Conservation (phyloP, 164 flowering plant species). For the Kingdonia uniflora region DNA sequence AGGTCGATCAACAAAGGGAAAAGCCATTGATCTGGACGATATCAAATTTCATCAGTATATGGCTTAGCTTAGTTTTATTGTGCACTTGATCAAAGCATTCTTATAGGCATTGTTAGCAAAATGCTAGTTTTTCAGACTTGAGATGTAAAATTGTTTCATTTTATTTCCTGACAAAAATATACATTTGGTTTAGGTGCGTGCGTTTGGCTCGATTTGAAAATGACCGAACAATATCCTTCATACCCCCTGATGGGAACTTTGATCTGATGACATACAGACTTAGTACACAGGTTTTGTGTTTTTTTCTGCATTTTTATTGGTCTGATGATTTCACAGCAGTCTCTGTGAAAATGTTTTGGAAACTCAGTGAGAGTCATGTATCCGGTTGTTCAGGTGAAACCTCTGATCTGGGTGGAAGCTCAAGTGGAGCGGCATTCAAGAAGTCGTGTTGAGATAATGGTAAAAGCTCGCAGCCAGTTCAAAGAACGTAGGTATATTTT, state of each 20-base stretch:
- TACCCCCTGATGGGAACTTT: conserved; percentile 98
- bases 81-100: neutral
- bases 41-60: conserved; percentile 98
- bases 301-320: neutral
- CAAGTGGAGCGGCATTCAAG: conserved; percentile 91
- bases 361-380: conserved; percentile 2
- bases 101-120: neutral
- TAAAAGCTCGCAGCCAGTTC: conserved; percentile 94
- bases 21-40: conserved; percentile 96
- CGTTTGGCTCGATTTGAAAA: conserved; percentile 97
- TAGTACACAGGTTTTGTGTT: conserved; percentile 68
- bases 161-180: conserved; percentile 4
- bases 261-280: conserved; percentile 97
- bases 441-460: conserved; percentile 84
- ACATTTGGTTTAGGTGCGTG: conserved; percentile 55
- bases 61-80: conserved; percentile 6
- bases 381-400: conserved; percentile 59
- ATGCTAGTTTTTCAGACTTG: neutral
- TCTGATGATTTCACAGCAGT: too few relatives aligned
- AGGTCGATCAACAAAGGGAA: conserved; percentile 90
- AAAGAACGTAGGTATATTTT: conserved; percentile 85
- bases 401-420: conserved; percentile 98
- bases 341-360: too few relatives aligned
- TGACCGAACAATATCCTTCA: conserved; percentile 93
- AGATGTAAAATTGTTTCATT: neutral